These are phyloP conservation scores for Malus orientalis DNA, from an alignment of 306 rosid species.

Conservation along the genomic window DNA sequence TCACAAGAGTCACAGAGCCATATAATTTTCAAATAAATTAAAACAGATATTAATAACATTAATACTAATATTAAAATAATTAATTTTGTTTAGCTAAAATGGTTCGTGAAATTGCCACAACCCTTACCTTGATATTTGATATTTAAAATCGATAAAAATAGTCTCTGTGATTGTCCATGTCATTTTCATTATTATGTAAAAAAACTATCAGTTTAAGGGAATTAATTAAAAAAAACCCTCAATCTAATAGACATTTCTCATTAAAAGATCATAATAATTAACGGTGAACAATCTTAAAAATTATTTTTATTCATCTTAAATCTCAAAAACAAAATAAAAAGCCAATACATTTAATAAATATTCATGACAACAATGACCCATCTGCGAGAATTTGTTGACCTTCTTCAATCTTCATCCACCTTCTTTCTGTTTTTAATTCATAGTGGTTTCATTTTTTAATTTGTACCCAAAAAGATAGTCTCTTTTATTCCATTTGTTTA, in stretches of 20 bases:
- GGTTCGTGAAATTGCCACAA: too few species aligned
- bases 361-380: neutral
- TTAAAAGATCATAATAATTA: accelerated
- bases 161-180: accelerated
- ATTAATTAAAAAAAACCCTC: too few species aligned
- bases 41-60: neutral
- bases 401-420: neutral
- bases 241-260: too few species aligned
- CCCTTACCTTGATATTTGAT: accelerated
- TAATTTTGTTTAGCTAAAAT: too few species aligned
- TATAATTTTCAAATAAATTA: neutral
- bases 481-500: neutral
- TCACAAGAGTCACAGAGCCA: neutral
- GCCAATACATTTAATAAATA: neutral
- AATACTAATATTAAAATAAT: neutral
- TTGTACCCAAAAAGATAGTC: neutral
- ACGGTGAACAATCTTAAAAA: too few species aligned
- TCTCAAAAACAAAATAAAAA: too few species aligned
- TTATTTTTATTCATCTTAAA: too few species aligned
- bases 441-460: neutral
- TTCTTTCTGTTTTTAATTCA: neutral
- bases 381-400: neutral
- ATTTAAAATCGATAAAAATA: too few species aligned
- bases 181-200: too few species aligned
- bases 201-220: too few species aligned